phyloP scores from a whole-genome alignment of 2,329 filamentous ascomycete species.

The Cladophialophora exuberans region DNA sequence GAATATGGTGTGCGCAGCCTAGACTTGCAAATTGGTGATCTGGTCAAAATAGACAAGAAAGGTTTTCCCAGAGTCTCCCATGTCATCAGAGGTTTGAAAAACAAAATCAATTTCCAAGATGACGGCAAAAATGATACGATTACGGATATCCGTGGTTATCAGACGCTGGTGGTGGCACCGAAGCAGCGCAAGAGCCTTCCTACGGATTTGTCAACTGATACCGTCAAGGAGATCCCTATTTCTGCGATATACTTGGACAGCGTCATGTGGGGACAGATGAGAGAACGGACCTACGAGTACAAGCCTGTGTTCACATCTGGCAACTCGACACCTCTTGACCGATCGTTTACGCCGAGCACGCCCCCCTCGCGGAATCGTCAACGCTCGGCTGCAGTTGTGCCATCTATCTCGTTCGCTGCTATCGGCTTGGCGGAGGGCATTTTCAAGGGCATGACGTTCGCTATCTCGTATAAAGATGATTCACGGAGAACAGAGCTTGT shows the following conservation, averaged over 20 bases:
- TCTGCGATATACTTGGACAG: conserved; percentile 50
- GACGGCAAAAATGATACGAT: conserved; percentile 27
- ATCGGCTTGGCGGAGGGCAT: conserved; percentile 45
- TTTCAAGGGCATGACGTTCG: conserved; percentile 85
- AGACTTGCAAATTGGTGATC: conserved; percentile 49
- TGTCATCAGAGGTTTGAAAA: conserved; percentile 46
- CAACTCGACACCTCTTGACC: conserved; percentile 44
- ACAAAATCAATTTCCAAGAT: conserved; percentile 41
- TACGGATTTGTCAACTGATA: conserved; percentile 35
- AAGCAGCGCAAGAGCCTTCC: conserved; percentile 49
- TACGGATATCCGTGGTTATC: conserved; percentile 50
- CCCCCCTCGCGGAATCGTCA: conserved; percentile 51
- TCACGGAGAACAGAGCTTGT: conserved; percentile 62
- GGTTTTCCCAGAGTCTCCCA: conserved; percentile 48
- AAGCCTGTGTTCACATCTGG: conserved; percentile 33
- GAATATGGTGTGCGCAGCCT: conserved; percentile 47
- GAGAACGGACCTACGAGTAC: conserved; percentile 42
- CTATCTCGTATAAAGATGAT: conserved; percentile 71
- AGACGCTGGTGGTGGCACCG: conserved; percentile 44
- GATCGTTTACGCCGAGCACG: conserved; percentile 47
- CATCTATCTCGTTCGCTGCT: not conserved
- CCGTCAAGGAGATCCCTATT: conserved; percentile 48
- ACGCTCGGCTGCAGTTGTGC: conserved; percentile 22
- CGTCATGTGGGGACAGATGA: conserved; percentile 50
- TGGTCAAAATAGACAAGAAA: conserved; percentile 50